Evolutionary conservation across 2,329 filamentous ascomycete genomes (phyloP), one percentile per base, ranked within the genome.

Genomic region (Ceratocystiopsis minuta): DNA sequence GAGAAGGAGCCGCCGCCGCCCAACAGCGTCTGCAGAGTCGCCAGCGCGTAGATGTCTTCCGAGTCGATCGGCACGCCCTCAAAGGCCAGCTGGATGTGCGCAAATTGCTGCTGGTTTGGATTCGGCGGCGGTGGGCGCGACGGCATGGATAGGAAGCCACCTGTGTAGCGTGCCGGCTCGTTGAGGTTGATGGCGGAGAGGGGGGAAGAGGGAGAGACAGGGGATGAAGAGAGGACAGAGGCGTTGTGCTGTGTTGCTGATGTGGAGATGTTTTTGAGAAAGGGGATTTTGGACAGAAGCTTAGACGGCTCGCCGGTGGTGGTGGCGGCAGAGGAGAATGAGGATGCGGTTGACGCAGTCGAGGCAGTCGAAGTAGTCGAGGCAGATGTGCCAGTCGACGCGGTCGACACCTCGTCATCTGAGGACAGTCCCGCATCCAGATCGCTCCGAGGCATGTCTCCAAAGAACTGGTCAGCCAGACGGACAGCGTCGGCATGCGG

Each of bases 1-100:
- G 84, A 93, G 66, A 98, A 98, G 43, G 87, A 95, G 18, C 90
- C 90, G 39, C 90, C 90, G 38, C 90, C 90, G 44, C 90, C 90
- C 32, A 98, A 82, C 11, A 98, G 79, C 1, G 86, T 96, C 61
- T 96, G 92, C 1, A 98, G 70, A 1, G 88, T 94, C 7, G 90
- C 90, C 37, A 96, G 77, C 16, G 90, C 87, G 63, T 96, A 98
- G 54, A 98, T 95, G 57, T 96, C 88, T 13, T 84, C 77, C 3
- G 82, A 88, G 17, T 75, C 78, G 55, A 98, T 90, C 41, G 88
- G 85, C 2, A 95, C 74, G 20, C 86, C 87, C 65, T 98, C 90
- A 53, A 98, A 96, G 44, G 86, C 87, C 50, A 98, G 72, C 64
- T 96, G 86, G 52, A 98, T 87, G 60, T 98, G 83, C 16, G 84